Base-by-base conservation (phyloP, 148 eudicot species). In the Polygonum aviculare region DNA sequence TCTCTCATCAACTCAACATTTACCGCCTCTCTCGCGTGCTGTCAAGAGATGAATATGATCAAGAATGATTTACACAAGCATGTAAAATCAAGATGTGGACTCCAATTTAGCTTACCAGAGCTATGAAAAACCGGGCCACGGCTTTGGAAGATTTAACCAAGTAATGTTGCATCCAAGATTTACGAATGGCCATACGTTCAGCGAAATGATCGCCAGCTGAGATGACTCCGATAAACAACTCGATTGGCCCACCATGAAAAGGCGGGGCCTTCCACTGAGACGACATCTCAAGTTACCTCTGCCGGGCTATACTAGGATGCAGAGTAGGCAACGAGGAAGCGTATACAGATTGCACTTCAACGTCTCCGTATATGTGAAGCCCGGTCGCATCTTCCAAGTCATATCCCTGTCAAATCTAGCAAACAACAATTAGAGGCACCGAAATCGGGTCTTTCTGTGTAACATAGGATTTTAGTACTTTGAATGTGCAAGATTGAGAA, bases 171-270 rank as follows among this genome's bases (percentile, higher is more conserved):
- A 90, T 84, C 97, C 94, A 92, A 39, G 97, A 92, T 82, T 90
- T 92, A 63, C 94, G 83, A 16, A 88, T 89, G 18, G 97, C 94
- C 97, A 91, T 91, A 47, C 97, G 83, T 82, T 91, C 97, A 26
- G 92, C 89, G 76, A 91, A 91, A 81, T 92, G 94, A 75, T 92
- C 92, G 35, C 94, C 92, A 2, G 92, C 92, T 67, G 94, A 92
- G 51, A 92, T 84, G 59, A 90, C 82, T 11, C 97, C 94, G 1
- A 92, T 79, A 69, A 92, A 92, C 50, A 92, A 86, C 72, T 79
- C 87, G 54, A 84, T 65, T 1, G 90, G 84, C 49, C 77, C 79
- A 74, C 71, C 21, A 47, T 86, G 89, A 75, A 92, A 85, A 69
- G 88, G 18, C 4, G 78, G 78, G 40, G 52, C 75, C 38, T 72